Evolutionary conservation across 2,329 filamentous ascomycete genomes (phyloP), one percentile per base, ranked within the genome.

Genomic region (Fusarium burgessii): DNA sequence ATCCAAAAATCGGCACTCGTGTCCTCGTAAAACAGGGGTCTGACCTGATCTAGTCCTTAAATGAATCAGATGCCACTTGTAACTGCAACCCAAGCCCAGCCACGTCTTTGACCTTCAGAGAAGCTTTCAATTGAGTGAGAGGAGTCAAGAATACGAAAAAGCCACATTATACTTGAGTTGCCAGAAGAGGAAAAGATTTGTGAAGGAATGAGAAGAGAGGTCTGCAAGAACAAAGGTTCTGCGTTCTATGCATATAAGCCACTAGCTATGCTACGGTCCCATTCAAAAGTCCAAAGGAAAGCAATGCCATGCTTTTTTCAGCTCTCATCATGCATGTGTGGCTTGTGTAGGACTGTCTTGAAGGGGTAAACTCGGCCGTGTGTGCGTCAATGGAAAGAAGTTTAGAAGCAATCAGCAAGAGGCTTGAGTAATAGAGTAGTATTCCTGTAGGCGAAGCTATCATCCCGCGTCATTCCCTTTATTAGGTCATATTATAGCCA

Each of bases 291-390:
- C 41, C 36, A 13, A 27, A 41, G 32, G 25, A 41, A 14, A 29
- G n/a, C 20, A 25, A 41, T 43, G 27, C 40, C 49, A 52, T 14
- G 35, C 36, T 46, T 41, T 15, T 51, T 69, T 60, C 59, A 65
- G 65, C 56, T 35, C 52, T 47, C 40, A 62, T 33, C 40, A 33
- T 27, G 38, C 51, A 55, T 43, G 46, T 42, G 68, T 71, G 68
- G 68, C 68, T 71, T 71, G 58, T 51, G 54, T 54, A 23, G 55
- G 42, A 32, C 38, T 51, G 43, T 40, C 66, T 60, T 42, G 66
- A 71, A 70, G 56, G 45, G 55, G 66, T 57, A 70, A 70, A 54
- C 50, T 66, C 60, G 60, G 60, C 67, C 60, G 66, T 56, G 35
- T 59, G 33, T 20, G 51, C 62, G 65, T 62, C 33, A 40, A 42